Percentiles rank a stretch among this genome's conserved stretches.
Evolutionary conservation across 1,284 basidiomycete species (phyloP).

Genomic region (Fomes fomentarius): DNA sequence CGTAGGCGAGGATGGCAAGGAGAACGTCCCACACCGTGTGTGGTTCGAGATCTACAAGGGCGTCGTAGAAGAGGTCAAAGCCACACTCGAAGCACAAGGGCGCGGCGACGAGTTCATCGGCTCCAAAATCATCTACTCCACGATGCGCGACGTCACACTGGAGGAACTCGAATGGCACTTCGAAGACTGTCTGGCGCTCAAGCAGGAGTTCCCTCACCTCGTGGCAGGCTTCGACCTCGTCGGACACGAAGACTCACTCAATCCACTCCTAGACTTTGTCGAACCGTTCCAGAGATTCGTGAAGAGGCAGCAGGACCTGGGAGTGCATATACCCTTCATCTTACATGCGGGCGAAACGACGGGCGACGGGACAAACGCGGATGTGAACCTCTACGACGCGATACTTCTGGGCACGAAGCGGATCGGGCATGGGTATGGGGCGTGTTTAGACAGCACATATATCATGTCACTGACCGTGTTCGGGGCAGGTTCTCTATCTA

Average conservation of each 20-base stretch:
- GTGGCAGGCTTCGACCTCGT: slow-evolving; percentile 83
- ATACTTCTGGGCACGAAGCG: slow-evolving; percentile 76
- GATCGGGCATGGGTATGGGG: slow-evolving; percentile 72
- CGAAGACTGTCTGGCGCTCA: slow-evolving; percentile 74
- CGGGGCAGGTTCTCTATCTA: slow-evolving; percentile 62
- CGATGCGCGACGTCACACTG: slow-evolving; percentile 57
- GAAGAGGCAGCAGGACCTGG: slow-evolving; percentile 55
- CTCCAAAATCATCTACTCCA: slow-evolving; percentile 75
- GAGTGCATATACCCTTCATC: slow-evolving; percentile 74
- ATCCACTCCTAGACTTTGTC: slow-evolving; percentile 67
- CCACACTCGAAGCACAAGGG: slow-evolving; percentile 51
- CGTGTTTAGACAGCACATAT: background rate
- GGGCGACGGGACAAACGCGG: slow-evolving; percentile 70
- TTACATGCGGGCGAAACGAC: slow-evolving; percentile 83
- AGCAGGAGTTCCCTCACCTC: slow-evolving; percentile 74
- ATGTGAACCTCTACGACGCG: slow-evolving; percentile 80
- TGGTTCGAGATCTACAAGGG: slow-evolving; percentile 61
- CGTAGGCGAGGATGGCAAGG: slow-evolving; percentile 57
- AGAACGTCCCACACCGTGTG: slow-evolving; percentile 61
- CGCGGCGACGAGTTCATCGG: slow-evolving; percentile 65
- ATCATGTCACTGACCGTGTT: background rate
- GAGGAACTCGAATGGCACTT: slow-evolving; percentile 69
- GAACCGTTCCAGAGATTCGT: slow-evolving; percentile 65
- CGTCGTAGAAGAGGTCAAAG: slow-evolving; percentile 59
- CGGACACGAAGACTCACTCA: slow-evolving; percentile 69